phyloP scores from a whole-genome alignment of 257 asterid genomes.

The Primulina huaijiensis region DNA sequence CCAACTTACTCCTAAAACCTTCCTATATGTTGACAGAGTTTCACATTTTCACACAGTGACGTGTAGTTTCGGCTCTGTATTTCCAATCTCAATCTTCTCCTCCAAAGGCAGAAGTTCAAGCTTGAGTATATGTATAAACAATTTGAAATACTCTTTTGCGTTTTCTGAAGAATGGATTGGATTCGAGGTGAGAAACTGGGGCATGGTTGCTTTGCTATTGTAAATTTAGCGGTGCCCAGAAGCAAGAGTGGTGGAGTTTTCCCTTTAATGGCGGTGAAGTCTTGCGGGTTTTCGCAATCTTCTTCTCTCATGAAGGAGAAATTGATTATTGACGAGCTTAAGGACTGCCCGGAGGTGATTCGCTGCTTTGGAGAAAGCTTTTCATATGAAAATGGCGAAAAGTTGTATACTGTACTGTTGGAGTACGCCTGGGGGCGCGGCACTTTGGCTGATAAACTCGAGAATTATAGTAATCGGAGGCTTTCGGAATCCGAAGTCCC shows the following conservation, averaged over 20 bases:
- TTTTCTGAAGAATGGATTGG: constrained; percentile 42
- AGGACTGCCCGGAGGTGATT: constrained; percentile 37
- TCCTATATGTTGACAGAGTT: background rate
- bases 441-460: constrained; percentile 29
- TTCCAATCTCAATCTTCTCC: background rate
- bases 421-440: constrained; percentile 53
- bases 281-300: constrained; percentile 34
- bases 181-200: constrained; percentile 48
- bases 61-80: background rate
- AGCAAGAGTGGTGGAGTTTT: constrained; percentile 19
- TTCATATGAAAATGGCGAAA: constrained; percentile 38
- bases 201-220: constrained; percentile 55
- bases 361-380: constrained; percentile 38
- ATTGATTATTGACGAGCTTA: constrained; percentile 32
- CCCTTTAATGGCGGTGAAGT: constrained; percentile 52
- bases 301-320: constrained; percentile 41
- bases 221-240: constrained; percentile 38
- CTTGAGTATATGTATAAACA: too few species aligned
- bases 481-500: constrained; percentile 36
- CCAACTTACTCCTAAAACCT: background rate
- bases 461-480: constrained; percentile 5
- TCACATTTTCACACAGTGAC: background rate
- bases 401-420: constrained; percentile 37
- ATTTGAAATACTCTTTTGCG: too few species aligned
- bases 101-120: too few species aligned